phyloP scores from a whole-genome alignment of 441 rosid species.

The Gossypium gossypioides region DNA sequence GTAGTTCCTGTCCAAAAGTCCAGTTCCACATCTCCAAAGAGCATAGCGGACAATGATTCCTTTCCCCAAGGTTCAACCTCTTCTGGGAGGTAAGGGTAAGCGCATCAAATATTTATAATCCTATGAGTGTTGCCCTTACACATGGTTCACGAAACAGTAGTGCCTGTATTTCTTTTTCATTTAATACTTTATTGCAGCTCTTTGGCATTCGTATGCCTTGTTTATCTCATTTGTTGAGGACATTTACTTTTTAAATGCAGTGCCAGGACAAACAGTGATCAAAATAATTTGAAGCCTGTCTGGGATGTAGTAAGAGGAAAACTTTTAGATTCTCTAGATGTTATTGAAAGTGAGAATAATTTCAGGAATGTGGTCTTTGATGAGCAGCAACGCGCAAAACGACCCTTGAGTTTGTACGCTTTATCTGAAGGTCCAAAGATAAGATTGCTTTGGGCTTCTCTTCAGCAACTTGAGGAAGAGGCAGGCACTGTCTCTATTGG shows the following conservation, averaged over 20 bases:
- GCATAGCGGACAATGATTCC: conserved; percentile 19
- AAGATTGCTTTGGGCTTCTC: conserved; percentile 64
- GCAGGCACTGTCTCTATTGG: conserved; percentile 37
- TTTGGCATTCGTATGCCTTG: background rate
- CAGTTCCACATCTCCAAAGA: conserved; percentile 24
- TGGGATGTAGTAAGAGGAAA: conserved; percentile 67
- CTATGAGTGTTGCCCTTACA: conserved; percentile 5
- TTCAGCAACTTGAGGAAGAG: conserved; percentile 69
- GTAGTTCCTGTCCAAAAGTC: conserved; percentile 51
- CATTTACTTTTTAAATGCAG: conserved; percentile 25
- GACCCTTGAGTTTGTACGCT: conserved; percentile 56
- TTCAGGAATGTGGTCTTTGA: conserved; percentile 32
- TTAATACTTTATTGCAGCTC: background rate
- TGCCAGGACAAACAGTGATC: conserved; percentile 30
- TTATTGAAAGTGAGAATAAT: conserved; percentile 32
- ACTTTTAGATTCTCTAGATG: conserved; percentile 58
- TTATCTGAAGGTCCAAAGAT: conserved; percentile 59
- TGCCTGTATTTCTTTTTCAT: conserved; percentile 1
- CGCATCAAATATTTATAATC: conserved; percentile 18
- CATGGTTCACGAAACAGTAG: background rate
- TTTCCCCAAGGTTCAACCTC: conserved; percentile 34
- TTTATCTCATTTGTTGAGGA: conserved; percentile 5
- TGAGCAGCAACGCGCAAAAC: conserved; percentile 36
- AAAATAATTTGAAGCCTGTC: conserved; percentile 26
- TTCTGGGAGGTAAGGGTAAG: conserved; percentile 94